These are phyloP conservation scores for Limonium bicolor DNA, from an alignment of 148 eudicot genomes.

Conservation along the genomic window DNA sequence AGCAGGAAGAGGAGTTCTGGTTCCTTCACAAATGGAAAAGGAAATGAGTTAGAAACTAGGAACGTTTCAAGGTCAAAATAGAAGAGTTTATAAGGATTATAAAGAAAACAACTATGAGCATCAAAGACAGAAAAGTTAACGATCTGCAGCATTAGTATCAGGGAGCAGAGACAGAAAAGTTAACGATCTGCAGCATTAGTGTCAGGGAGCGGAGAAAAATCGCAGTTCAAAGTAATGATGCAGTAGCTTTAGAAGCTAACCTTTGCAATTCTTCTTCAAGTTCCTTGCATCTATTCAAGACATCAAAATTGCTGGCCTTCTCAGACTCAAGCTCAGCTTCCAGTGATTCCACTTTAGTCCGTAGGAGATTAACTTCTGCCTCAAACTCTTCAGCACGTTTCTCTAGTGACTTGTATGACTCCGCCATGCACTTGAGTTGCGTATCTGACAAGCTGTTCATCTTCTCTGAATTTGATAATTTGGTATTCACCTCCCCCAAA, in stretches of 20 bases:
- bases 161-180: too few relatives aligned
- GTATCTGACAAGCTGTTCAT: constrained; percentile 81
- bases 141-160: too few relatives aligned
- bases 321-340: constrained; percentile 61
- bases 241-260: constrained; percentile 24
- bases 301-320: constrained; percentile 44
- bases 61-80: too few relatives aligned
- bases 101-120: too few relatives aligned
- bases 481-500: constrained; percentile 55
- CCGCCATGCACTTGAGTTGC: constrained; percentile 96
- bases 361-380: constrained; percentile 43
- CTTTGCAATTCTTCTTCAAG: constrained; percentile 75
- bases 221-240: too few relatives aligned
- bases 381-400: constrained; percentile 60
- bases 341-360: constrained; percentile 32
- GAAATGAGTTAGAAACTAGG: neutral
- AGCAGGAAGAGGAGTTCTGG: constrained; percentile 26
- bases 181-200: too few relatives aligned
- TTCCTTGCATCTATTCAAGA: constrained; percentile 47
- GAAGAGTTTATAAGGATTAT: too few relatives aligned
- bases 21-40: constrained; percentile 31
- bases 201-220: too few relatives aligned
- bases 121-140: too few relatives aligned
- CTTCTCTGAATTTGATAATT: constrained; percentile 52
- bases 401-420: constrained; percentile 81